Evolutionary conservation across 1,284 basidiomycete genomes (phyloP), one percentile per base, ranked within the genome.

Genomic region (Entoloma clypeatum): DNA sequence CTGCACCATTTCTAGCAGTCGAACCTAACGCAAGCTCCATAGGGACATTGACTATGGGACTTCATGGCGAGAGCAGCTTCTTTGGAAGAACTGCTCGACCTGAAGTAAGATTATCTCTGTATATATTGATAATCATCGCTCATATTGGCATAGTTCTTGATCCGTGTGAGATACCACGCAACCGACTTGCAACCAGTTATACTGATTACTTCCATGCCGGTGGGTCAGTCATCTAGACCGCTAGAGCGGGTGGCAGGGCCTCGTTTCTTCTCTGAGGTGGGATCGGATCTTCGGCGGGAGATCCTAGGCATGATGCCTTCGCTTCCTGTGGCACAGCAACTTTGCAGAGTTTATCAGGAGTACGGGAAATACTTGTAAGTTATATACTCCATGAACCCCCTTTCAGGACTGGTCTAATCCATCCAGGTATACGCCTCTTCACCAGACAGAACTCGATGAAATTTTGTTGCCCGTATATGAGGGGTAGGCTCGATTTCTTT

Each of bases 31-130:
- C 39, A 18, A 16, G 10, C 8, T 23, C 30, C 8, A 13, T 31
- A 80, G 80, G 81, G 10, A 82, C 81, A 11, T 60, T 85, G 25
- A 74, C 73, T 5, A 66, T 83, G 8, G 75, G 75, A 8, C 53
- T 67, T 19, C 59, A 72, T 29, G 79, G 77, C 0, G 76, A 77
- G 53, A 66, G 73, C 1, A 68, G 59, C 29, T 83, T 79, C 54
- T 69, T 78, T 47, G 79, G 81, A 11, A 69, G 74, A 43, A 82
- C 79, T 2, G 77, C 81, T 2, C 71, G 79, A 16, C 71, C 77
- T 25, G 81, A 85, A 68, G 80, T 3, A 18, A 44, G 16, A 17
- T 17, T 18, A n/a, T 11, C 18, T 21, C 3, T 26, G 22, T 21
- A 17, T 10, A 24, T 33, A 9, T 13, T n/a, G 34, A 21, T 7